These are phyloP conservation scores for Reticulascus tulasneorum DNA, from an alignment of 2,329 filamentous ascomycete species.

Conservation along the genomic window DNA sequence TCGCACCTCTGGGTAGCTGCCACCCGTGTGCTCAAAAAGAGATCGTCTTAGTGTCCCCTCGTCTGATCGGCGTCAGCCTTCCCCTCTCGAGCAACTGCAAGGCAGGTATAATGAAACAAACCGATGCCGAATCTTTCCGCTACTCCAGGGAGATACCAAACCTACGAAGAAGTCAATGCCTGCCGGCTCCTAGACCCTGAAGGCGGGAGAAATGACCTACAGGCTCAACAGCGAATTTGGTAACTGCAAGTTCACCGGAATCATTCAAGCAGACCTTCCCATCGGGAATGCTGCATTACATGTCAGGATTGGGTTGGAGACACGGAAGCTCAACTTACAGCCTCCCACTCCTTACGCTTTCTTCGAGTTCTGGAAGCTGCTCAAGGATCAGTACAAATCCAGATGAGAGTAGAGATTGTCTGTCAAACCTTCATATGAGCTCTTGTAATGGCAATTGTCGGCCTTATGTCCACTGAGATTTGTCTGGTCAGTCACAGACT, in stretches of 20 bases:
- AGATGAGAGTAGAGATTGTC: neutral
- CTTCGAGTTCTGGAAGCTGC: constrained; percentile 82
- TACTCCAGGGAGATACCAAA: constrained; percentile 82
- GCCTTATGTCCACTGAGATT: constrained; percentile 68
- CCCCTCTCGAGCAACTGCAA: neutral
- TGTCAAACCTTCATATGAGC: constrained; percentile 75
- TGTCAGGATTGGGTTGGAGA: neutral
- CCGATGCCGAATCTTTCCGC: constrained; percentile 90
- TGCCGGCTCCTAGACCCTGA: neutral
- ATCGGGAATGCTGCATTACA: constrained; percentile 53
- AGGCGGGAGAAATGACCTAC: constrained; percentile 47
- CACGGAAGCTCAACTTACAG: constrained; percentile 49
- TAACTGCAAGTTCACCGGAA: constrained; percentile 84
- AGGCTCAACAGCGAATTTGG: constrained; percentile 95
- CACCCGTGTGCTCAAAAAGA: constrained; percentile 92
- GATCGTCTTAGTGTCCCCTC: constrained; percentile 82
- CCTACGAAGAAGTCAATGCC: constrained; percentile 25
- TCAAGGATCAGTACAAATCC: constrained; percentile 4
- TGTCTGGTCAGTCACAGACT: neutral
- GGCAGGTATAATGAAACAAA: constrained; percentile 29
- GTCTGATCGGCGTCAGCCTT: constrained; percentile 45
- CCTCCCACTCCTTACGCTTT: constrained; percentile 76
- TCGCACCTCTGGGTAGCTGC: constrained; percentile 79
- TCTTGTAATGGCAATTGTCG: constrained; percentile 86
- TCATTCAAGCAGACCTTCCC: constrained; percentile 87